These are phyloP conservation scores for Trichoderma orchidacearum DNA, from an alignment of 495 filamentous ascomycete genomes.

Conservation along the genomic window DNA sequence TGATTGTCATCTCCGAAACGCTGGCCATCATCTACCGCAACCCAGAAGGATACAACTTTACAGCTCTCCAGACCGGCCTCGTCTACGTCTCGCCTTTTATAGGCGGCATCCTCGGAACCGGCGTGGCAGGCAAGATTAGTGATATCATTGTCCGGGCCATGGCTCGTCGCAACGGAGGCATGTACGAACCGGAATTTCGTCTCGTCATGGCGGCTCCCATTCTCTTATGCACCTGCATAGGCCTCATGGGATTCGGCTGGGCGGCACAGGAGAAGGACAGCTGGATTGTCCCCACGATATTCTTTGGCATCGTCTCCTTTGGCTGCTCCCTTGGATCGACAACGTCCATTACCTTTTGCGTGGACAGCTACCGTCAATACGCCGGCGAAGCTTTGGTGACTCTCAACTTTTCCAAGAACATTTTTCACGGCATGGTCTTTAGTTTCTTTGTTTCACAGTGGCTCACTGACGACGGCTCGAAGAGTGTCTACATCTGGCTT, in stretches of 20 bases:
- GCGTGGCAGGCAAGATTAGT: conserved; percentile 77
- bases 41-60: conserved; percentile 58
- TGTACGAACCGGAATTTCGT: conserved; percentile 94
- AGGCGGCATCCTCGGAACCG: conserved; percentile 80
- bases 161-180: conserved; percentile 71
- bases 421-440: conserved; percentile 82
- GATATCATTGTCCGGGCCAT: conserved; percentile 72
- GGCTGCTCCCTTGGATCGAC: conserved; percentile 85
- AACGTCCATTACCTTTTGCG: conserved; percentile 89
- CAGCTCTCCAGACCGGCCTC: conserved; percentile 63
- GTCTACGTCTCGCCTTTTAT: conserved; percentile 85
- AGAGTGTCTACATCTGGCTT: conserved; percentile 65
- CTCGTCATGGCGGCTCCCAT: conserved; percentile 85
- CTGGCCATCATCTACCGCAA: conserved; percentile 65
- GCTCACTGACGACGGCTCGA: conserved; percentile 62
- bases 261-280: conserved; percentile 56
- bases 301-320: conserved; percentile 88
- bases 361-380: conserved; percentile 89
- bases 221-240: conserved; percentile 63
- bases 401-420: conserved; percentile 87
- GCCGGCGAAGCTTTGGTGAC: conserved; percentile 92
- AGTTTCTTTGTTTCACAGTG: conserved; percentile 84
- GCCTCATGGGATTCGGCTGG: conserved; percentile 92
- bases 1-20: conserved; percentile 84
- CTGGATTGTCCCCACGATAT: conserved; percentile 87